Conservation (phyloP, 352 stramenopile genomes). For the Pythium volutum region DNA sequence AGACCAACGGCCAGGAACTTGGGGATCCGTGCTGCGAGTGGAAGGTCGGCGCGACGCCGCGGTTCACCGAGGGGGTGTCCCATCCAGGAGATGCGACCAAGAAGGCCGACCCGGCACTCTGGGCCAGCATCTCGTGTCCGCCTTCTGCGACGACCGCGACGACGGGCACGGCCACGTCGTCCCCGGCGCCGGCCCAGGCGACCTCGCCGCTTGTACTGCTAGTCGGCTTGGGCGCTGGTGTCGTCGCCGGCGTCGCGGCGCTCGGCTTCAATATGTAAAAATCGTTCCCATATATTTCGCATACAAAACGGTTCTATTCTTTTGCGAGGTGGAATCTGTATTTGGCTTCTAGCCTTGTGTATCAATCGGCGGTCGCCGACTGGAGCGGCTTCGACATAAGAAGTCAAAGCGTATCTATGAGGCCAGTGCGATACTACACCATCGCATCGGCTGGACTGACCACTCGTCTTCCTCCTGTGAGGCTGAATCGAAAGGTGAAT, state of each 20-base stretch:
- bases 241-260: slow-evolving; percentile 2
- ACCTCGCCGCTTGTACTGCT: not conserved
- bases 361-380: not conserved
- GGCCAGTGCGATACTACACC: not conserved
- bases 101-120: slow-evolving; percentile 19
- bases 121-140: slow-evolving; percentile 11
- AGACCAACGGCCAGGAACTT: slow-evolving; percentile 61
- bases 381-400: too few species aligned
- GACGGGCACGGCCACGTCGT: slow-evolving; percentile 1
- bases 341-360: too few species aligned
- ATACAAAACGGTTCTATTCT: not conserved
- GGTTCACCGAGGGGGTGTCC: slow-evolving; percentile 16
- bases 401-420: too few species aligned
- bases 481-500: too few species aligned
- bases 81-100: slow-evolving; percentile 18
- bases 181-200: not conserved
- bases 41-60: slow-evolving; percentile 9
- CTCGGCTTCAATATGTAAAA: not conserved
- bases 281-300: not conserved
- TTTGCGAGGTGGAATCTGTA: too few species aligned
- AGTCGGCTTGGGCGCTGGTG: not conserved
- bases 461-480: too few species aligned
- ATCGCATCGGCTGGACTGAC: not conserved
- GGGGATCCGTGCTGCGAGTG: slow-evolving; percentile 54
- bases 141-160: not conserved